Evolutionary conservation across 176 grass and related monocot genomes (phyloP).

Genomic region (Chloris gayana): DNA sequence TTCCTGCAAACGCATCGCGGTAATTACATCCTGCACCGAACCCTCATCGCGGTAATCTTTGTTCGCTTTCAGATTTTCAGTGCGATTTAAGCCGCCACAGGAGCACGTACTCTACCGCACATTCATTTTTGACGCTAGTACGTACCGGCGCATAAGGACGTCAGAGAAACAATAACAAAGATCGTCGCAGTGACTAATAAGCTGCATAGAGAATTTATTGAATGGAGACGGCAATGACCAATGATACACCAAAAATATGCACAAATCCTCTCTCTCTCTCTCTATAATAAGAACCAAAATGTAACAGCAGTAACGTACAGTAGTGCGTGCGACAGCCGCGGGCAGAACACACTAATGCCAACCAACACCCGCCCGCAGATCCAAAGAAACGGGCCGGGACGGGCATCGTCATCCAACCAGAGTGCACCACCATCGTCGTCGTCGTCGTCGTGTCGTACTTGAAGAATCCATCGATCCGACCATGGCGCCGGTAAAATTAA

Average conservation of each 20-base stretch:
- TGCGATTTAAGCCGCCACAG: background rate
- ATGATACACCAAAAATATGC: conserved; percentile 48
- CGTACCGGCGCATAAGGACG: background rate
- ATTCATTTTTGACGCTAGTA: background rate
- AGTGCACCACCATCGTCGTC: conserved; percentile 36
- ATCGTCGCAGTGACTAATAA: background rate
- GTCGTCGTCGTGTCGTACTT: conserved; percentile 49
- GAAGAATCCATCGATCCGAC: conserved; percentile 39
- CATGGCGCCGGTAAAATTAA: conserved; percentile 50
- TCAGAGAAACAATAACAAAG: background rate
- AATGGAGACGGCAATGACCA: background rate
- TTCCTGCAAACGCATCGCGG: background rate
- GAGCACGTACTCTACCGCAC: background rate
- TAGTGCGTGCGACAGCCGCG: background rate
- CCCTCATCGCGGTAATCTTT: background rate
- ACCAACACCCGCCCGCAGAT: conserved; percentile 36
- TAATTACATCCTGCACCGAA: background rate
- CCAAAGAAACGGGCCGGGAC: conserved; percentile 29
- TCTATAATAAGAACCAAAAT: conserved; percentile 51
- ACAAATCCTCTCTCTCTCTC: conserved; percentile 60
- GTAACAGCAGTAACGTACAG: conserved; percentile 44
- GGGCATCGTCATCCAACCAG: conserved; percentile 2
- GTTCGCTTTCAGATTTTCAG: background rate
- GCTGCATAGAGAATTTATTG: conserved; percentile 36
- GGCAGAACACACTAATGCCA: conserved; percentile 16